Evolutionary conservation across 139 green algal species (phyloP).

Genomic region (Marvania coccoides): DNA sequence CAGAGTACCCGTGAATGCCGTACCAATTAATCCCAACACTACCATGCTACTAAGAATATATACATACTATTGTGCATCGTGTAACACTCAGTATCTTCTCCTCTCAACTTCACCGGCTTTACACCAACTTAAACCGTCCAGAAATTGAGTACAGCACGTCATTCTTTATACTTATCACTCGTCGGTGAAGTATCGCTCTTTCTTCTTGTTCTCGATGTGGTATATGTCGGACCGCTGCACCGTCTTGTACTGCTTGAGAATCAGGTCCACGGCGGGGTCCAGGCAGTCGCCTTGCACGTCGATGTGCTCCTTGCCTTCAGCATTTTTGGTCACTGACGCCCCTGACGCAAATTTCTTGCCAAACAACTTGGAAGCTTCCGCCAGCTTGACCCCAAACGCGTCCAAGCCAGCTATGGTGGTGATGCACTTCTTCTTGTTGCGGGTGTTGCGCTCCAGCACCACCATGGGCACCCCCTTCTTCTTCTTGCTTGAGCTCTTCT

Average conservation of each 20-base stretch:
- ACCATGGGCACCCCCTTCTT: conserved; percentile 44
- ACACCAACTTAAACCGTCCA: too few relatives aligned
- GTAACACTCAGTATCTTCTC: too few relatives aligned
- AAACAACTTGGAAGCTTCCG: conserved; percentile 88
- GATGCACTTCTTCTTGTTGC: conserved; percentile 92
- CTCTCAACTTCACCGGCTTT: too few relatives aligned
- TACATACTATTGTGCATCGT: too few relatives aligned
- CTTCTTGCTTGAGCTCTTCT: conserved; percentile 68
- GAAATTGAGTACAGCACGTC: too few relatives aligned
- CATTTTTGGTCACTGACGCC: conserved; percentile 79
- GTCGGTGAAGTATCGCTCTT: conserved; percentile 41
- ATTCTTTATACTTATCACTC: too few relatives aligned
- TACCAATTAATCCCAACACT: too few relatives aligned
- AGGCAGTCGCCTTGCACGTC: conserved; percentile 85
- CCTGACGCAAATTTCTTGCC: conserved; percentile 99
- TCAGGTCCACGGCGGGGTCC: conserved; percentile 57
- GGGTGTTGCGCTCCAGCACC: conserved; percentile 61
- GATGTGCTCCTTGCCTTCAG: conserved; percentile 84
- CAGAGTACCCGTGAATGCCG: conserved; percentile 23
- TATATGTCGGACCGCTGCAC: conserved; percentile 63
- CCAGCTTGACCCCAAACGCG: conserved; percentile 82
- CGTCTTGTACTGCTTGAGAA: conserved; percentile 70
- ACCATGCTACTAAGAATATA: too few relatives aligned
- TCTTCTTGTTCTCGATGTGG: conserved; percentile 62
- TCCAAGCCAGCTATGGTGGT: conserved; percentile 88